Conservation (phyloP, 164 flowering plant genomes). For the Piper longum region DNA sequence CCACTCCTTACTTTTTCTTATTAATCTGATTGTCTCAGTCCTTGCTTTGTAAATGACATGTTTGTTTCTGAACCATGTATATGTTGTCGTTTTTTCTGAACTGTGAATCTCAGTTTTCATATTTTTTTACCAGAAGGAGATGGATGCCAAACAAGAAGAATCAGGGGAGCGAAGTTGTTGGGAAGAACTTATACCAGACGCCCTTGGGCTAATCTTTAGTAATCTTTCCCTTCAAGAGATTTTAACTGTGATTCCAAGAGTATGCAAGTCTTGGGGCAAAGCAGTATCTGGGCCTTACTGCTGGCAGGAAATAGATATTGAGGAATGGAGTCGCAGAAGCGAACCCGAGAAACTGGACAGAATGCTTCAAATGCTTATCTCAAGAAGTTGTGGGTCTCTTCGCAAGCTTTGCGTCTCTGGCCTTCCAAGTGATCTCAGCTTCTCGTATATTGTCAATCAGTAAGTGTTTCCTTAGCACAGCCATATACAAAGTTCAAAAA, state of each 20-base stretch:
- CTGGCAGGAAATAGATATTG: slow-evolving; percentile 92
- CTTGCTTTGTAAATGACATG: background rate
- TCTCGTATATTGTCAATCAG: slow-evolving; percentile 60
- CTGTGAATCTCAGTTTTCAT: background rate
- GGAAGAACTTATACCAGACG: slow-evolving; percentile 77
- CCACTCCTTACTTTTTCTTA: background rate
- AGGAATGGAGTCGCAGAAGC: slow-evolving; percentile 48
- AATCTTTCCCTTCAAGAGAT: slow-evolving; percentile 55
- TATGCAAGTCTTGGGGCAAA: slow-evolving; percentile 75
- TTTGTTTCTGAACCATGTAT: background rate
- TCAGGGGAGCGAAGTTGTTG: slow-evolving; percentile 35
- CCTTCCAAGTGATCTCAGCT: slow-evolving; percentile 15
- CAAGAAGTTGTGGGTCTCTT: slow-evolving; percentile 46
- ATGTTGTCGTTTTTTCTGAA: background rate
- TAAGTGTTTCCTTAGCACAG: slow-evolving; percentile 18
- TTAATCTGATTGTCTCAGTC: background rate
- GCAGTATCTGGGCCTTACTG: slow-evolving; percentile 76
- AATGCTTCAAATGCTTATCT: slow-evolving; percentile 49
- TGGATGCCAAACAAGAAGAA: slow-evolving; percentile 29
- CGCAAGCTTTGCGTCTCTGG: slow-evolving; percentile 45
- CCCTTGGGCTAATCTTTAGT: slow-evolving; percentile 60
- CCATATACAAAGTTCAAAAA: background rate
- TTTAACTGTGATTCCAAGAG: slow-evolving; percentile 63
- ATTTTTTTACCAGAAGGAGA: background rate
- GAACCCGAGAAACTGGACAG: slow-evolving; percentile 28